Evolutionary conservation across 176 grass and related monocot genomes (phyloP).

Genomic region (Dactylis glomerata): DNA sequence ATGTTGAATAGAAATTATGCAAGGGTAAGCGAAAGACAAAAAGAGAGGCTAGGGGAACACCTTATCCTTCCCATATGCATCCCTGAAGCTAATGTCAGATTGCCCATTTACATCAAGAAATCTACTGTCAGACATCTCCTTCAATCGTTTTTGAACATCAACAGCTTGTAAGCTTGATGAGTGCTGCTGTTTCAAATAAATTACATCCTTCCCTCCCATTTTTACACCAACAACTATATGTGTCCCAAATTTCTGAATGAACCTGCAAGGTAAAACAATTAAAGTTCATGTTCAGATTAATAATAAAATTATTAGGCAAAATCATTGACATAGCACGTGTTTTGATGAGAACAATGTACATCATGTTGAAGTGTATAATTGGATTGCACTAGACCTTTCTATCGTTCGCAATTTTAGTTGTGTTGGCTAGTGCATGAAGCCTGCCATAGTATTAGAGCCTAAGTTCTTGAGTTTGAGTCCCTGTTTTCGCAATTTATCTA

Average conservation of each 20-base stretch:
- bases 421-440: too few species aligned
- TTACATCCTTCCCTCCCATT: conserved; percentile 97
- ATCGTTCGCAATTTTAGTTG: too few species aligned
- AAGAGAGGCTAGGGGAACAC: conserved; percentile 34
- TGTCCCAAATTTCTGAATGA: conserved; percentile 90
- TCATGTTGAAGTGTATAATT: too few species aligned
- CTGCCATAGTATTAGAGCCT: too few species aligned
- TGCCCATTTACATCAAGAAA: conserved; percentile 57
- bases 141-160: conserved; percentile 90
- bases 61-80: conserved; percentile 62
- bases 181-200: conserved; percentile 86
- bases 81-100: conserved; percentile 53
- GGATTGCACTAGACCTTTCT: too few species aligned
- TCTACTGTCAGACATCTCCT: conserved; percentile 76
- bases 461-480: too few species aligned
- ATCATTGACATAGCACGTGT: not conserved
- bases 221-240: conserved; percentile 93
- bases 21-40: not conserved
- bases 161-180: conserved; percentile 70
- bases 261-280: conserved; percentile 57
- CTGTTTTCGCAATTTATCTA: too few species aligned
- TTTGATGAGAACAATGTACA: not conserved
- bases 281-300: not conserved
- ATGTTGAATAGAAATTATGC: conserved; percentile 1
- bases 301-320: not conserved